phyloP scores from a whole-genome alignment of 176 grass and related monocot species.

The Carex pumila region DNA sequence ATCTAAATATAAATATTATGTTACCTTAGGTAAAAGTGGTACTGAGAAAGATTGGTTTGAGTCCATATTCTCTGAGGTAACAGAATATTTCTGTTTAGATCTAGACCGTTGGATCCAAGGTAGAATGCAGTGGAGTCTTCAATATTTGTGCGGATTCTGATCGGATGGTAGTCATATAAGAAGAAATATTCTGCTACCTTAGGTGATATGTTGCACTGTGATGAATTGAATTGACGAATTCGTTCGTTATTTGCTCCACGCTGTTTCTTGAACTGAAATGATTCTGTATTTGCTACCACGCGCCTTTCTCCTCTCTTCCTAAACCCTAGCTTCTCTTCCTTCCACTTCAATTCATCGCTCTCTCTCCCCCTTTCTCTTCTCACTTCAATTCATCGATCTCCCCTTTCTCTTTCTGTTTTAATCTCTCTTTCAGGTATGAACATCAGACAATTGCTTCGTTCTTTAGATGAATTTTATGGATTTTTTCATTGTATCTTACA shows the following conservation, averaged over 20 bases:
- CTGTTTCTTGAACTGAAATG: conserved; percentile 1
- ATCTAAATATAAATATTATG: too few relatives aligned
- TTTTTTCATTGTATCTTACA: neutral
- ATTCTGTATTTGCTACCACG: neutral
- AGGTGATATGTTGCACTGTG: too few relatives aligned
- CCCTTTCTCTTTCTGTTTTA: neutral
- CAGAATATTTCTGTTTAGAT: too few relatives aligned
- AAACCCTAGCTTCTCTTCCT: neutral
- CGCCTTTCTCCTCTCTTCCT: neutral
- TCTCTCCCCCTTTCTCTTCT: neutral
- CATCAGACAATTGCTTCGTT: neutral
- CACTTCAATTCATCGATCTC: neutral
- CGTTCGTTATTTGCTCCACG: too few relatives aligned
- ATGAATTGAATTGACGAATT: too few relatives aligned
- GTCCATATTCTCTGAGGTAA: too few relatives aligned
- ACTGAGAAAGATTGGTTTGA: too few relatives aligned
- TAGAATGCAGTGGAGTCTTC: too few relatives aligned
- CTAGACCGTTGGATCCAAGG: too few relatives aligned
- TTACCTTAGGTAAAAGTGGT: too few relatives aligned
- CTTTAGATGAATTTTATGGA: neutral
- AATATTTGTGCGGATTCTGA: too few relatives aligned
- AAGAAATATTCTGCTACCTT: neutral
- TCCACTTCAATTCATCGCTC: neutral
- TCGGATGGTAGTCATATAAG: too few relatives aligned
- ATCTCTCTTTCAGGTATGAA: neutral